Conservation (phyloP, 208 protist species). For the Phytomonas francai region DNA sequence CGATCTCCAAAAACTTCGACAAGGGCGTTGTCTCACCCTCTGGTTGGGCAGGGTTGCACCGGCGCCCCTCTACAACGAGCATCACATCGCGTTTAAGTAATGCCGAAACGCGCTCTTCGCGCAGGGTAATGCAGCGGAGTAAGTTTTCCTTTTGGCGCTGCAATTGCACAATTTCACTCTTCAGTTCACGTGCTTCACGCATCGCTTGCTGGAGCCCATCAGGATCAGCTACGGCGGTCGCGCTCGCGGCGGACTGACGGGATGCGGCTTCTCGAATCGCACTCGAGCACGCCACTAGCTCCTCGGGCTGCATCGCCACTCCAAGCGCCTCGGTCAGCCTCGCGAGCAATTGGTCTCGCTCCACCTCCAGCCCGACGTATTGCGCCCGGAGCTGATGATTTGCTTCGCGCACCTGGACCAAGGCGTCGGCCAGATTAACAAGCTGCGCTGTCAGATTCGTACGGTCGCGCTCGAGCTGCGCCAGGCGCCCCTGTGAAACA, state of each 20-base stretch:
- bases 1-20: constrained; percentile 18
- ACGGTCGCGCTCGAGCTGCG: constrained; percentile 39
- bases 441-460: constrained; percentile 34
- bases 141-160: constrained; percentile 71
- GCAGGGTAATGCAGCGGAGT: constrained; percentile 45
- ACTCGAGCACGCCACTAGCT: constrained; percentile 33
- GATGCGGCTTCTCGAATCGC: constrained; percentile 53
- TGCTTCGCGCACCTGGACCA: constrained; percentile 42
- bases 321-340: constrained; percentile 20
- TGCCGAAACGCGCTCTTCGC: constrained; percentile 47
- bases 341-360: constrained; percentile 42
- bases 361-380: constrained; percentile 50
- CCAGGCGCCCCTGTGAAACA: constrained; percentile 36
- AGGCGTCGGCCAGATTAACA: constrained; percentile 38
- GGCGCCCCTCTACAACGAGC: constrained; percentile 5
- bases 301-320: constrained; percentile 12
- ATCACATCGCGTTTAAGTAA: constrained; percentile 44
- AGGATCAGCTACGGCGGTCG: constrained; percentile 52
- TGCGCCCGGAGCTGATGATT: constrained; percentile 44
- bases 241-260: constrained; percentile 43
- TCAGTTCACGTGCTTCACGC: constrained; percentile 54
- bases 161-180: constrained; percentile 64
- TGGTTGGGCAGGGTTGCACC: not conserved
- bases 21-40: constrained; percentile 6
- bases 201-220: constrained; percentile 44